Base-by-base conservation (phyloP, 2,329 filamentous ascomycete species). In the Paracoccidioides brasiliensis region DNA sequence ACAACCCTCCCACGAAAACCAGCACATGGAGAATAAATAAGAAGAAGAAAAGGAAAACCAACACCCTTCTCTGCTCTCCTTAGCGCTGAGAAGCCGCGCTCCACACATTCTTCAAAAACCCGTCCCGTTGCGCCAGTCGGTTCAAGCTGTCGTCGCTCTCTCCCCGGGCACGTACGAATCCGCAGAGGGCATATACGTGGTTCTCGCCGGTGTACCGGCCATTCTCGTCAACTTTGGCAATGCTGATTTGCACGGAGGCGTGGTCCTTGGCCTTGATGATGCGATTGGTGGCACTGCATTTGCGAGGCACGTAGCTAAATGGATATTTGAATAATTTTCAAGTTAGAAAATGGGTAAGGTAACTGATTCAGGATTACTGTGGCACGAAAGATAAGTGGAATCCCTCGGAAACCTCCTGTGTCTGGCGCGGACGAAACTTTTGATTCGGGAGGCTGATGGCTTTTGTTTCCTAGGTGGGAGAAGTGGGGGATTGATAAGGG, bases 231-330 rank as follows among this genome's bases (percentile, higher is more conserved):
- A 98, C 93, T 82, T 96, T 97, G 77, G 86, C 91, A 74, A 98
- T 81, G 69, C 86, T 88, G 77, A 98, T 89, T 79, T 98, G 93
- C 69, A 97, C 93, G 62, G 88, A 95, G 70, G 89, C 91, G 83
- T 98, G 93, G 80, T 98, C 93, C 82, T 97, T 96, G 81, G 93
- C 90, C 82, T 96, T 96, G 85, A 98, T 97, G 83, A 97, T 96
- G 80, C 93, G 89, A 88, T 95, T 94, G 77, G 91, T 95, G 69
- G 90, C 90, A 77, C 83, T 89, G 88, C 91, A 97, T 82, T 96
- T 97, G 82, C 91, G 89, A 75, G 90, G 90, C 82, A 95, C 88
- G 85, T 95, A 95, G 76, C 89, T 94, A 73, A 62, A 63, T 37
- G 38, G 10, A 15, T 22, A 5, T 3, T n/a, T n/a, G 32, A 37